A percentile compares a stretch with the other conserved stretches of the same genome.
Evolutionary conservation across 306 rosid genomes (phyloP).

Genomic region (Fragaria iinumae): DNA sequence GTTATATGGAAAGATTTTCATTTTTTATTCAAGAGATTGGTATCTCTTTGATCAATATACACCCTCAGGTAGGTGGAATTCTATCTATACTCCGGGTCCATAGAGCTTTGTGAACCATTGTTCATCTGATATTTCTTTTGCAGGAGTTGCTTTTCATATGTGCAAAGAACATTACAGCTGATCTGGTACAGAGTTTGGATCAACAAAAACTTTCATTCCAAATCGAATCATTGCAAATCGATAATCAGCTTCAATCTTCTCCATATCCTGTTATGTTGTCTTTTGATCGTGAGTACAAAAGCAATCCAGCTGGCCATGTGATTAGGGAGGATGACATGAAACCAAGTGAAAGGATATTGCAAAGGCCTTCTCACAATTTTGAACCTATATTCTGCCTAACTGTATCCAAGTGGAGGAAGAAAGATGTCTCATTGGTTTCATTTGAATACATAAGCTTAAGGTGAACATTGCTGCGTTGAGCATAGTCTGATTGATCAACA

Average conservation of each 20-base stretch:
- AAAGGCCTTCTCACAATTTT: slow-evolving; percentile 37
- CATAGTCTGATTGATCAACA: slow-evolving; percentile 15
- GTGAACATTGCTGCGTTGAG: slow-evolving; percentile 38
- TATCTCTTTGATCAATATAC: slow-evolving; percentile 70
- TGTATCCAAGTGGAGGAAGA: slow-evolving; percentile 93
- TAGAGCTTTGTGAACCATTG: slow-evolving; percentile 13
- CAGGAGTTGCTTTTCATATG: slow-evolving; percentile 85
- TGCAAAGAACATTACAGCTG: slow-evolving; percentile 56
- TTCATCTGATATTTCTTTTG: slow-evolving; percentile 30
- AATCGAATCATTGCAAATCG: slow-evolving; percentile 72
- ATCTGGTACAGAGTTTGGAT: slow-evolving; percentile 79
- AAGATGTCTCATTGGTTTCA: slow-evolving; percentile 77
- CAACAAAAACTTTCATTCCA: slow-evolving; percentile 66
- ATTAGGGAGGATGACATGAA: slow-evolving; percentile 43
- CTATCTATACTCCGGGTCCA: slow-evolving; percentile 13
- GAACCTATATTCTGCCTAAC: slow-evolving; percentile 68
- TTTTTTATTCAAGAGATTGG: slow-evolving; percentile 67
- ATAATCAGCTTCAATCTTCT: slow-evolving; percentile 84
- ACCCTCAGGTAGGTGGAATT: slow-evolving; percentile 59
- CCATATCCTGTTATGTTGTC: slow-evolving; percentile 92
- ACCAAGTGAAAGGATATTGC: slow-evolving; percentile 44
- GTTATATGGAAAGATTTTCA: slow-evolving; percentile 68
- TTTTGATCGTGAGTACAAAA: slow-evolving; percentile 55
- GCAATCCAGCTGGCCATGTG: slow-evolving; percentile 35
- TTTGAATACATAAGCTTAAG: slow-evolving; percentile 84